phyloP scores from a whole-genome alignment of 371 early-diverging fungal species.

The Cokeromyces recurvatus region DNA sequence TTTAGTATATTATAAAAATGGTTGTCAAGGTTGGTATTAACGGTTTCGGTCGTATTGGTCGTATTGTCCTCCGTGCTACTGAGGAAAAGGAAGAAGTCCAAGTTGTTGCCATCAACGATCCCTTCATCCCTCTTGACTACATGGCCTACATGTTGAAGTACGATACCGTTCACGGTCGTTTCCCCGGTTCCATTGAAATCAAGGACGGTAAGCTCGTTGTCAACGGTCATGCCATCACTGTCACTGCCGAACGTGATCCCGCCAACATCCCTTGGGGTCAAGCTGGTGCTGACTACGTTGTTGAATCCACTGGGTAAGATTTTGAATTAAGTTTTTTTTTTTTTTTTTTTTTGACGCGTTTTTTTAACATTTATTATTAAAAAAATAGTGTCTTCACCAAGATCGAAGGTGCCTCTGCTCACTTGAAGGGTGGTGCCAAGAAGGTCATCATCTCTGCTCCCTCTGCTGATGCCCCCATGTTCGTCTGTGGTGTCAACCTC shows the following conservation, averaged over 20 bases:
- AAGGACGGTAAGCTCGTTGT: slow-evolving; percentile 85
- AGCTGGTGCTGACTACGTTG: slow-evolving; percentile 90
- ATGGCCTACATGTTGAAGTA: slow-evolving; percentile 97
- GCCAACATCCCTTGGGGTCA: slow-evolving; percentile 91
- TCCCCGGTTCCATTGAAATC: slow-evolving; percentile 71
- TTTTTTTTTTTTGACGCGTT: not conserved
- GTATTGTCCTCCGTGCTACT: slow-evolving; percentile 95
- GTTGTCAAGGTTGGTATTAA: slow-evolving; percentile 34
- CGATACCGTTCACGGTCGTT: slow-evolving; percentile 98
- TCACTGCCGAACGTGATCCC: slow-evolving; percentile 46
- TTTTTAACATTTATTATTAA: not conserved
- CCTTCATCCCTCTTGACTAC: slow-evolving; percentile 94
- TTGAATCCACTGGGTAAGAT: slow-evolving; percentile 89
- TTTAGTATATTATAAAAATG: not conserved
- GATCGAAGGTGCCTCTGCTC: slow-evolving; percentile 82
- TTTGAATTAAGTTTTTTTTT: not conserved
- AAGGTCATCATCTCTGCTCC: slow-evolving; percentile 99
- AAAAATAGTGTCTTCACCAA: slow-evolving; percentile 93
- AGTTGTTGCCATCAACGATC: slow-evolving; percentile 98
- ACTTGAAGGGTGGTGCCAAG: slow-evolving; percentile 94
- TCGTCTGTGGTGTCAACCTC: slow-evolving; percentile 93
- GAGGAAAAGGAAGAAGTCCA: slow-evolving; percentile 71
- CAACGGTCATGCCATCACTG: slow-evolving; percentile 47
- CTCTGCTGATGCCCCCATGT: slow-evolving; percentile 88
- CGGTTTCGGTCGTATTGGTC: slow-evolving; percentile 96